Evolutionary conservation across 208 protist species (phyloP).

Genomic region (Trypanosoma boissoni): DNA sequence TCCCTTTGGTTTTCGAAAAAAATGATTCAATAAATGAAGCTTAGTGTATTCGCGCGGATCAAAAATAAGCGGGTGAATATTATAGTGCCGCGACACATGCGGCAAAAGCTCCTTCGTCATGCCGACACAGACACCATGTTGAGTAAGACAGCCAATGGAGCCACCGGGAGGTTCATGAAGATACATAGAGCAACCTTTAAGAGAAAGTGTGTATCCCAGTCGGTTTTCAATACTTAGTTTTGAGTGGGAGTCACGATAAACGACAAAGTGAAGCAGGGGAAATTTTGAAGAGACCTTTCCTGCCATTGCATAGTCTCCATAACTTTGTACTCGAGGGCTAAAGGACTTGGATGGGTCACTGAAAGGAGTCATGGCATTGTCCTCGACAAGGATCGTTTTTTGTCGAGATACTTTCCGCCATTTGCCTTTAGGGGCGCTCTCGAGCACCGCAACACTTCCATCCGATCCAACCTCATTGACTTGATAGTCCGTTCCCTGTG

Average conservation of each 20-base stretch:
- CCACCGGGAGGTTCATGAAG: slow-evolving; percentile 46
- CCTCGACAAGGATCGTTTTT: slow-evolving; percentile 65
- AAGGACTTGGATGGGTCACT: slow-evolving; percentile 62
- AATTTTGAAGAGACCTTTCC: slow-evolving; percentile 47
- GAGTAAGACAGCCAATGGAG: slow-evolving; percentile 61
- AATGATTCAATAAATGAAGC: slow-evolving; percentile 14
- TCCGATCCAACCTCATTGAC: slow-evolving; percentile 54
- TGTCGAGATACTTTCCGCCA: slow-evolving; percentile 76
- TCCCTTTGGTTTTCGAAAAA: slow-evolving; percentile 18
- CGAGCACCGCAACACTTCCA: slow-evolving; percentile 39
- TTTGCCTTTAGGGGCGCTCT: slow-evolving; percentile 44
- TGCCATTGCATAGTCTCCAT: slow-evolving; percentile 71
- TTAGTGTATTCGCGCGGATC: slow-evolving; percentile 52
- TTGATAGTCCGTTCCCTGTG: slow-evolving; percentile 66
- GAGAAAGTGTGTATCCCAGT: slow-evolving; percentile 62
- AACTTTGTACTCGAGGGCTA: slow-evolving; percentile 53
- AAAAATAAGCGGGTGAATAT: slow-evolving; percentile 74
- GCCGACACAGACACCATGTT: slow-evolving; percentile 64
- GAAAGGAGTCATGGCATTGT: slow-evolving; percentile 50
- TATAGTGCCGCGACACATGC: slow-evolving; percentile 77
- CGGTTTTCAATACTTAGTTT: slow-evolving; percentile 49
- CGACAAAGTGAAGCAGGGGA: slow-evolving; percentile 63
- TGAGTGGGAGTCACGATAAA: slow-evolving; percentile 72
- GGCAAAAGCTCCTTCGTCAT: slow-evolving; percentile 73
- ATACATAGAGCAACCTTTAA: slow-evolving; percentile 45